Evolutionary conservation across 1,139 yeast genomes (phyloP), one percentile per base, ranked within the genome.

Genomic region (Pichia sp.): DNA sequence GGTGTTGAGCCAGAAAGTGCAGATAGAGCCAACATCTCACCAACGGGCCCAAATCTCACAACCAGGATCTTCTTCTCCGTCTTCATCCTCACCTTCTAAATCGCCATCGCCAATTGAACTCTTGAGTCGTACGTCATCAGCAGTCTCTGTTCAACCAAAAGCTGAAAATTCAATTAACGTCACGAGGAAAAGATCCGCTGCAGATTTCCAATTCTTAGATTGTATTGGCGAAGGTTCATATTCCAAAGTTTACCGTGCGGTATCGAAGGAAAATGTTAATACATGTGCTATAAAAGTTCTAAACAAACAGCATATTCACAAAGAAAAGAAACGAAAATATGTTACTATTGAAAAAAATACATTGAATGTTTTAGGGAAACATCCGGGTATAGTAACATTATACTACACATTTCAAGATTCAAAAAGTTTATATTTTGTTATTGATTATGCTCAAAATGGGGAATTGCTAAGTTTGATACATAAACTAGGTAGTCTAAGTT

Each of bases 311-410:
- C 98, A 93, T 63, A 93, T 91, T 46, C 91, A 91, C 53, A 83
- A 86, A 61, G 99, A 91, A 63, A 85, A 85, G 59, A 91, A 91
- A 61, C 93, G 89, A 53, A 91, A 93, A 62, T 93, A 91, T 57
- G 98, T 91, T 46, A 89, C 89, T 57, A 91, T 93, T 46, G 98
- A 93, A 62, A 91, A 91, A 62, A 87, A 87, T 55, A 91, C 97
- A 2, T 69, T 93, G 53, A 88, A 89, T 59, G 65, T 94, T 32
- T 68, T 91, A 43, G 91, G 89, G 24, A 80, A 82, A 42, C 89
- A 82, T 54, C 87, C 88, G 33, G 98, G 98, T 1, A 76, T 91
- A 35, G 88, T 91, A 19, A 80, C 91, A 15, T 69, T 91, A 36
- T 86, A 85, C 58, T 93, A 86, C 61, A 91, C 98, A 0, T 91